Percentiles rank a stretch among this genome's conserved stretches.
Conservation (phyloP, 73 alveolate genomes). For the Diophrys sp. region DNA sequence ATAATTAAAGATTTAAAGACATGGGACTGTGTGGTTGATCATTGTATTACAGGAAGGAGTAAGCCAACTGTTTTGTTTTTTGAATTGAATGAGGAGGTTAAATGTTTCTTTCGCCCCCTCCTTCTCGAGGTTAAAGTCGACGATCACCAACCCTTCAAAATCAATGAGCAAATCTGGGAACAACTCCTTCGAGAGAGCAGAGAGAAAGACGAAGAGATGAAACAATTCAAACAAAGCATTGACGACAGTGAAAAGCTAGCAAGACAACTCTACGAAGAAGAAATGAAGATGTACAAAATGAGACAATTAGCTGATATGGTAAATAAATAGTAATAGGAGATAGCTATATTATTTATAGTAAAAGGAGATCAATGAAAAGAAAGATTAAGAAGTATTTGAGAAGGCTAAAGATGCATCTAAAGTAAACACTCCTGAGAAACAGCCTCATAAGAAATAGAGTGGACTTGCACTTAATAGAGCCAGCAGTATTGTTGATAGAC, state of each 20-base stretch:
- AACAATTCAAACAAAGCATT: neutral
- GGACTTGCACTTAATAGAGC: neutral
- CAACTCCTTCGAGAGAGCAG: neutral
- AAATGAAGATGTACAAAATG: neutral
- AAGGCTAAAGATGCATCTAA: neutral
- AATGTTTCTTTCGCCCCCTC: neutral
- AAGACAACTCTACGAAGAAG: neutral
- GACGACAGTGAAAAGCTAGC: neutral
- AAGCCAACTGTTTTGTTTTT: neutral
- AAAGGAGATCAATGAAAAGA: neutral
- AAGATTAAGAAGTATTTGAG: neutral
- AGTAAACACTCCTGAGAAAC: too few relatives aligned
- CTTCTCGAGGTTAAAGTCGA: neutral
- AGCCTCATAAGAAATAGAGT: too few relatives aligned
- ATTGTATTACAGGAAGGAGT: neutral
- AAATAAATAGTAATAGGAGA: too few relatives aligned
- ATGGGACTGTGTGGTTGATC: neutral
- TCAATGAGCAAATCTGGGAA: neutral
- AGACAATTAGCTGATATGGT: neutral
- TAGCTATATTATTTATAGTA: too few relatives aligned
- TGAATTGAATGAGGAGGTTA: too few relatives aligned
- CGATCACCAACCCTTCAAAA: too few relatives aligned
- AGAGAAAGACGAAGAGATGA: neutral
- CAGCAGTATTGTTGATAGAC: neutral
- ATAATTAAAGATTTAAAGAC: neutral